Conservation (phyloP, 1,139 yeast genomes). For the Pichia sp. region DNA sequence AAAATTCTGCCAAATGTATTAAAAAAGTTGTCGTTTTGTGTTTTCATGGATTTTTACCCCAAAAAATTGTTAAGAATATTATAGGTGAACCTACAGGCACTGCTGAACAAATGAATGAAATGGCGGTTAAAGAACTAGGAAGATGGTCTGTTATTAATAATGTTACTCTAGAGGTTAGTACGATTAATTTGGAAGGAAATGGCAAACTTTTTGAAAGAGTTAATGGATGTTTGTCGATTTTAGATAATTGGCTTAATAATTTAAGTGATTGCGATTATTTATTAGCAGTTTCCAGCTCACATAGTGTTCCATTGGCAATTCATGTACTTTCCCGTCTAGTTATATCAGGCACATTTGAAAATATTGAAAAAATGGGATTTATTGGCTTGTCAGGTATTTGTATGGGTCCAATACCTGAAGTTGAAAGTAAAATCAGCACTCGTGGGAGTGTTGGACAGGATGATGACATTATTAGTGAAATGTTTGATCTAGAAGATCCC, state of each 20-base stretch:
- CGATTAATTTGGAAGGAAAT: conserved; percentile 48
- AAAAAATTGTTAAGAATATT: conserved; percentile 41
- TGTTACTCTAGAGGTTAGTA: conserved; percentile 32
- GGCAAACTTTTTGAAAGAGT: conserved; percentile 43
- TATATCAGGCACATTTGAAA: conserved; percentile 20
- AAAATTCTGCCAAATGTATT: conserved; percentile 6
- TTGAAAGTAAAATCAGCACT: conserved; percentile 44
- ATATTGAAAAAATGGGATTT: conserved; percentile 33
- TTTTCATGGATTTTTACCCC: conserved; percentile 49
- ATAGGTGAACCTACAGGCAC: conserved; percentile 45
- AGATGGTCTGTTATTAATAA: conserved; percentile 36
- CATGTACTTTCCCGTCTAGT: conserved; percentile 36
- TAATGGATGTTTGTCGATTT: conserved; percentile 31
- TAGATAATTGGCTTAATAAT: conserved; percentile 40
- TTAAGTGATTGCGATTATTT: conserved; percentile 39
- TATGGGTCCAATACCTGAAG: conserved; percentile 39
- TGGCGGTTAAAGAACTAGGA: conserved; percentile 35
- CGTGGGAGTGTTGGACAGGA: conserved; percentile 36
- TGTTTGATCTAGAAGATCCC: conserved; percentile 42
- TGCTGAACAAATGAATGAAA: conserved; percentile 33
- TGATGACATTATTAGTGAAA: conserved; percentile 43
- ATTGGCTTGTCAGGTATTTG: conserved; percentile 43
- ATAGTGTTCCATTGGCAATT: conserved; percentile 41
- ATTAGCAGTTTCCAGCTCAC: conserved; percentile 40
- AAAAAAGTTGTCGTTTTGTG: conserved; percentile 41